Evolutionary conservation across 768 basidiomycete genomes (phyloP), one percentile per base, ranked within the genome.

Genomic region (Lentinula edodes): DNA sequence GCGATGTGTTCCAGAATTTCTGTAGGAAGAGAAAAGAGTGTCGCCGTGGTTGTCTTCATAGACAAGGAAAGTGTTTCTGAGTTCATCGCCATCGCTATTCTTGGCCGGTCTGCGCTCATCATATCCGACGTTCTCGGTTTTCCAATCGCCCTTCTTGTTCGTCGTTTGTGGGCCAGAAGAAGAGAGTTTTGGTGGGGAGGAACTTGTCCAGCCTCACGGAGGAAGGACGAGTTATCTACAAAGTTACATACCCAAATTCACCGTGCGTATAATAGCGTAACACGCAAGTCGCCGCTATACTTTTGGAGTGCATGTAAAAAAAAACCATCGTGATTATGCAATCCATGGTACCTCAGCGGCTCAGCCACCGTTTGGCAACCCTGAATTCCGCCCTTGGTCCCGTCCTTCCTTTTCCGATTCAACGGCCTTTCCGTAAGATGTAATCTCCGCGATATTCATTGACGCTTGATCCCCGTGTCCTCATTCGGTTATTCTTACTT

Each of bases 1-100:
- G 76, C 81, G 62, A 82, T 78, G 51, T 77, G 73, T 61, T 81
- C 80, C 39, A 80, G 72, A 34, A 82, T 73, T 70, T 83, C 82
- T 16, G 72, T 73, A 2, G 82, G 80, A 32, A 83, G 76, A 32
- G 64, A 66, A 15, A 77, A 68, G 53, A 81, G 38, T 15, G 55
- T 28, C 9, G 55, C n/a, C 23, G 23, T 20, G 15, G 35, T 52
- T n/a, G 35, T 23, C 36, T 10, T 39, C 18, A 39, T 39, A 4
- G 53, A 18, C 18, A 39, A 38, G 10, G 53, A 38, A n/a, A 23
- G 9, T 6, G 34, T 52, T 18, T 18, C 18, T 38, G 52, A 15
- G 18, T 15, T 36, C 32, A 52, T 15, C 34, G 28, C 13, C 52
- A 52, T 52, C 34, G 52, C 13, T 16, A n/a, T 18, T 45, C 16